Conservation (phyloP, 2,329 filamentous ascomycete genomes). For the Ceratocystis alfenasii region DNA sequence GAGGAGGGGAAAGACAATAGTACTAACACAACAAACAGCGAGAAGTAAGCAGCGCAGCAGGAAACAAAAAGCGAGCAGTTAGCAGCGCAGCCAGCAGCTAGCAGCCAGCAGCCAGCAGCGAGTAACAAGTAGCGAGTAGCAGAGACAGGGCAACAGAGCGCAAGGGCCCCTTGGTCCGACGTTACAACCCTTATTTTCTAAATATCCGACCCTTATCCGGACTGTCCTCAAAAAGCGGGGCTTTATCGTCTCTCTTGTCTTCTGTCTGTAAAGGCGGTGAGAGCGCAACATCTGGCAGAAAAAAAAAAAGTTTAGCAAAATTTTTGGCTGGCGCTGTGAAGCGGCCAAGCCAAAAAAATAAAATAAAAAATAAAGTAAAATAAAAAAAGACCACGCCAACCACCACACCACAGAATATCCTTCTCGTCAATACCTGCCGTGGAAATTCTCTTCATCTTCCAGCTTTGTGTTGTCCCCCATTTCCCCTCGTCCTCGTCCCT, state of each 20-base stretch:
- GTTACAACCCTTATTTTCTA: background rate
- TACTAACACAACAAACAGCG: too few relatives aligned
- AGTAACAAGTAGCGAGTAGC: too few relatives aligned
- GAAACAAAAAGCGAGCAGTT: too few relatives aligned
- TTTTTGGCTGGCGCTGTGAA: constrained; percentile 14
- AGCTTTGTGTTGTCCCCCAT: background rate
- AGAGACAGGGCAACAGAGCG: too few relatives aligned
- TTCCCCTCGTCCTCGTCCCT: background rate
- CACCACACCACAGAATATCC: background rate
- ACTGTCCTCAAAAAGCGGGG: constrained; percentile 1
- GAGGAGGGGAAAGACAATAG: too few relatives aligned
- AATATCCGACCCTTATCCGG: background rate
- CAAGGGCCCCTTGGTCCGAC: background rate
- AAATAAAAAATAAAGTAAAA: constrained; percentile 8
- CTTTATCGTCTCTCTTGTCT: background rate
- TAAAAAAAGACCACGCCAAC: constrained; percentile 9
- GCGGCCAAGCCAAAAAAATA: constrained; percentile 3
- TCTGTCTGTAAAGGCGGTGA: constrained; percentile 8
- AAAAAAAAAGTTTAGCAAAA: constrained; percentile 22
- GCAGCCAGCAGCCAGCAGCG: too few relatives aligned
- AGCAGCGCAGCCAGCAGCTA: too few relatives aligned
- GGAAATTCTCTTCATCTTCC: background rate
- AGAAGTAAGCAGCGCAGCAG: too few relatives aligned
- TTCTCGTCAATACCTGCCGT: background rate
- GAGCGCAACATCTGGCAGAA: constrained; percentile 17